phyloP scores from a whole-genome alignment of 345 rosid species.

The Arabidopsis arenosa region DNA sequence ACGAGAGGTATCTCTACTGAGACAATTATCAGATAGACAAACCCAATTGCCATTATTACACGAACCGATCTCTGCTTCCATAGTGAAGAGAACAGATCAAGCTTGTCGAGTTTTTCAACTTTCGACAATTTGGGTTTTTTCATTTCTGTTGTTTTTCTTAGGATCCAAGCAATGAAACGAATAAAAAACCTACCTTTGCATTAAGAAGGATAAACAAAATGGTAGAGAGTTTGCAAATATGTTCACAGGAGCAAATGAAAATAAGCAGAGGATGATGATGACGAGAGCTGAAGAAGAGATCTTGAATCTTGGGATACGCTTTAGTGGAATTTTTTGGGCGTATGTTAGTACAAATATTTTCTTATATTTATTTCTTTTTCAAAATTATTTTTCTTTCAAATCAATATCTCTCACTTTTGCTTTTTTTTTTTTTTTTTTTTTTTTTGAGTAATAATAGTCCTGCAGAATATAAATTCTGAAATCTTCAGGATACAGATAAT shows the following conservation, averaged over 20 bases:
- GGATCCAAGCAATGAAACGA: slow-evolving; percentile 38
- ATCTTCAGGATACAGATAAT: neutral
- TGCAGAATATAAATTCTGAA: slow-evolving; percentile 17
- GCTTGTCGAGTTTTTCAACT: slow-evolving; percentile 51
- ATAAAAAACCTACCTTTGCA: neutral
- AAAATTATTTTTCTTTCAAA: neutral
- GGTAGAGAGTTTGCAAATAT: neutral
- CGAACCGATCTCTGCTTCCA: slow-evolving; percentile 76
- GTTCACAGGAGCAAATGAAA: neutral
- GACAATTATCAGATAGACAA: slow-evolving; percentile 64
- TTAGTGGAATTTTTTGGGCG: slow-evolving; percentile 19
- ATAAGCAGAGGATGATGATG: slow-evolving; percentile 31
- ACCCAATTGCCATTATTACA: slow-evolving; percentile 58
- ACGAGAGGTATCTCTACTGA: slow-evolving; percentile 83
- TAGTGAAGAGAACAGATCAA: slow-evolving; percentile 53
- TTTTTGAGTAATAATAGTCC: neutral
- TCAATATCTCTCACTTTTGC: too few species aligned
- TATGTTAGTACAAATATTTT: slow-evolving; percentile 19
- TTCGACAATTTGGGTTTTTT: slow-evolving; percentile 60
- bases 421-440: too few species aligned
- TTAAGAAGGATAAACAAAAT: neutral
- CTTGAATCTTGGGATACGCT: slow-evolving; percentile 27
- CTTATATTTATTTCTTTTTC: neutral
- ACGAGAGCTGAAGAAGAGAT: slow-evolving; percentile 17
- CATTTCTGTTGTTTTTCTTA: slow-evolving; percentile 49